Evolutionary conservation across 202 grass and related monocot species (phyloP), one percentile per base, ranked within the genome.

Genomic region (Panicum hallii): DNA sequence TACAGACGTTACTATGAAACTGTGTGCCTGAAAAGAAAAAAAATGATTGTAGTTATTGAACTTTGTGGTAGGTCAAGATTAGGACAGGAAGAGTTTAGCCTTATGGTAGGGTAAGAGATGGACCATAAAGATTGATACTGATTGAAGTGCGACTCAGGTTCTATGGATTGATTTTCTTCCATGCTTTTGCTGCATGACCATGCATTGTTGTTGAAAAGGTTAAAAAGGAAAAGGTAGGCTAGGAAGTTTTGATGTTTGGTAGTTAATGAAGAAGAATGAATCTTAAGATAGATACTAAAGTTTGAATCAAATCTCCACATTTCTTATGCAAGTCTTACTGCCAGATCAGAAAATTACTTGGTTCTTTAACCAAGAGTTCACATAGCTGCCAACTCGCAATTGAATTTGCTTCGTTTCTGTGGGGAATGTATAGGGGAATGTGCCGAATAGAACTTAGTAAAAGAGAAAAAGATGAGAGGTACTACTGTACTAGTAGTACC

Each of bases 261-360:
- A 38, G 26, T 34, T 17, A 22, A 36, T 17, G 55, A 1, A 40
- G 2, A 44, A 30, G 11, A n/a, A 22, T 46, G 40, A 46, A 56
- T 13, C 10, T 11, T 32, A 60, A 28, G 40, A 54, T 58, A 50
- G 64, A 81, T 46, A 10, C 4, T 11, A 4, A 14, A 56, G 17
- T 70, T 45, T 0, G 11, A 45, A 6, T 20, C 13, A 23, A 23
- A 38, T n/a, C 3, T n/a, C 4, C 22, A 61, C 55, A 19, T 38
- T 82, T 45, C 11, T 36, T 48, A 70, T 72, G 64, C 64, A 70
- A n/a, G 65, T 52, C n/a, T 46, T 71, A 56, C 13, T 76, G 8
- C 56, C 40, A 17, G n/a, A 1, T 62, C 40, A 63, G n/a, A 17
- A 78, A 32, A 42, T 71, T 17, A 17, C 19, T 44, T 17, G 11